These are phyloP conservation scores for Verticillium tricorpus DNA, from an alignment of 2,329 filamentous ascomycete species.

Conservation along the genomic window DNA sequence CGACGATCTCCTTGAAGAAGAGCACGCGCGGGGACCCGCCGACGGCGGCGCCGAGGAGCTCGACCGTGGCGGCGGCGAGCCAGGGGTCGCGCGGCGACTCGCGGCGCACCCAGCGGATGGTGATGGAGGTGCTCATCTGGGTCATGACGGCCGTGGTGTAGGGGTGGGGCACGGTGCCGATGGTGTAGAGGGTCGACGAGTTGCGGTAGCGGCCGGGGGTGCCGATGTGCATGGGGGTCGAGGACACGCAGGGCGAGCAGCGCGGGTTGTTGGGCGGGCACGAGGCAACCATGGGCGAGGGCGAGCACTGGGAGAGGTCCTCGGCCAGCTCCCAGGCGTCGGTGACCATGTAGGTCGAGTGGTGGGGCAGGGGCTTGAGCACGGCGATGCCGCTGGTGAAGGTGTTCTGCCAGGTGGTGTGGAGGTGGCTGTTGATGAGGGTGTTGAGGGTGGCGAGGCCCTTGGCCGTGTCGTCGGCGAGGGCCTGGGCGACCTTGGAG, in stretches of 20 bases:
- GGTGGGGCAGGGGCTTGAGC: slow-evolving; percentile 71
- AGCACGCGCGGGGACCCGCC: slow-evolving; percentile 63
- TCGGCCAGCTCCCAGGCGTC: slow-evolving; percentile 69
- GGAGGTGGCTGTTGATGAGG: slow-evolving; percentile 81
- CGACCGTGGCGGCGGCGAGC: slow-evolving; percentile 67
- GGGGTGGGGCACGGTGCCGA: slow-evolving; percentile 86
- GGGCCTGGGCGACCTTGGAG: slow-evolving; percentile 57
- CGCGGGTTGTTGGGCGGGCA: slow-evolving; percentile 78
- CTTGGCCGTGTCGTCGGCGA: slow-evolving; percentile 49
- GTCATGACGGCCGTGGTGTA: slow-evolving; percentile 74
- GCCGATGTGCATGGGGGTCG: slow-evolving; percentile 60
- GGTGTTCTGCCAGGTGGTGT: slow-evolving; percentile 75
- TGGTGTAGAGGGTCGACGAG: slow-evolving; percentile 67
- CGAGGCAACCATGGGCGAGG: slow-evolving; percentile 66
- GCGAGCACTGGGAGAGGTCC: slow-evolving; percentile 70
- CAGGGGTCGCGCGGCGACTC: slow-evolving; percentile 72
- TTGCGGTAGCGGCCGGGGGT: slow-evolving; percentile 68
- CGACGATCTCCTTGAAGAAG: slow-evolving; percentile 77
- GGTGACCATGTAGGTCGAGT: slow-evolving; percentile 68
- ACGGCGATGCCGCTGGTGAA: slow-evolving; percentile 76
- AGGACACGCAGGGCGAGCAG: slow-evolving; percentile 69
- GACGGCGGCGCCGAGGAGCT: slow-evolving; percentile 60
- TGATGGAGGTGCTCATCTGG: slow-evolving; percentile 55
- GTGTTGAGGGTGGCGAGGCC: slow-evolving; percentile 64
- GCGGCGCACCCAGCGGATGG: slow-evolving; percentile 61